Conservation (phyloP, 164 flowering plant species). For the Echeveria elegans region DNA sequence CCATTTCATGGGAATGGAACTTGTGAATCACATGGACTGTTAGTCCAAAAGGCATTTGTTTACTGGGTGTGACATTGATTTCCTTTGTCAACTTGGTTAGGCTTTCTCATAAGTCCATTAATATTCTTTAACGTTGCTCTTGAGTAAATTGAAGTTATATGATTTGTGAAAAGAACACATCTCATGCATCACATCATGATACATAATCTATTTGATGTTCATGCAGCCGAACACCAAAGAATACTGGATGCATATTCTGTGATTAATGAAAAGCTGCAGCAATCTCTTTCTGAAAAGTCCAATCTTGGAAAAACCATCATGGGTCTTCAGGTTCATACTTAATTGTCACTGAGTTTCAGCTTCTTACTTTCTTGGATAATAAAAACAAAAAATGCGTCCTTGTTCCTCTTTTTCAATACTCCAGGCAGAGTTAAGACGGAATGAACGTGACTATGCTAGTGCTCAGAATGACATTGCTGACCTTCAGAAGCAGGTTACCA, state of each 20-base stretch:
- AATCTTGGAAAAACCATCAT: constrained; percentile 42
- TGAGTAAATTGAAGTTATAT: neutral
- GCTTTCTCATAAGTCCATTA: neutral
- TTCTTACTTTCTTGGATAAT: neutral
- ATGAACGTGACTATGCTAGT: constrained; percentile 51
- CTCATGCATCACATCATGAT: neutral
- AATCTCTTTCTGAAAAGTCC: constrained; percentile 52
- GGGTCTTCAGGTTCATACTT: constrained; percentile 48
- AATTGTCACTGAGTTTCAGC: neutral
- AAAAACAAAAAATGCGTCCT: neutral
- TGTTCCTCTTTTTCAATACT: neutral
- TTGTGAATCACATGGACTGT: too few species aligned
- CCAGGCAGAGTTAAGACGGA: constrained; percentile 73
- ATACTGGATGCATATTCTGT: constrained; percentile 69
- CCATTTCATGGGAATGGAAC: neutral
- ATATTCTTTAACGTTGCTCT: neutral
- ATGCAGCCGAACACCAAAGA: constrained; percentile 75
- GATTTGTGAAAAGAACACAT: neutral
- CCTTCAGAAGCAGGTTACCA: constrained; percentile 69
- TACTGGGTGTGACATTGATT: too few species aligned
- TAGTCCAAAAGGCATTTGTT: too few species aligned
- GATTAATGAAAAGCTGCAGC: constrained; percentile 62
- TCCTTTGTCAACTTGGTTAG: neutral
- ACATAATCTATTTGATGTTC: constrained; percentile 2
- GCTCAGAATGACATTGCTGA: constrained; percentile 70